Evolutionary conservation across 495 filamentous ascomycete species (phyloP), one percentile per base, ranked within the genome.

Genomic region (Annulohypoxylon nitens): DNA sequence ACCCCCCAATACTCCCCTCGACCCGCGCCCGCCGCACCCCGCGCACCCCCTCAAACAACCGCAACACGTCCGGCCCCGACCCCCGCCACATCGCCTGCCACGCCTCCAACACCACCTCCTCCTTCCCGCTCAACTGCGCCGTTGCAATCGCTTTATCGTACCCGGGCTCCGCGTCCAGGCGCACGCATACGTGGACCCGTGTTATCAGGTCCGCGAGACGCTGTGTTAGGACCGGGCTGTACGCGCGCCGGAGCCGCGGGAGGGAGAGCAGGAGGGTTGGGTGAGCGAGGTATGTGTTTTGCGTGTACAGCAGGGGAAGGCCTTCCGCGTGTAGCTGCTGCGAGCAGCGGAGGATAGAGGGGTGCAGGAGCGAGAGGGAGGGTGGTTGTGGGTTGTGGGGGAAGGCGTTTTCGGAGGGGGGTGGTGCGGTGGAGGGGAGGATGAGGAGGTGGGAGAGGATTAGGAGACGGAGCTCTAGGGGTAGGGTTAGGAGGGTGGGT

Each of bases 231-330:
- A 87, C 75, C 5, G 85, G 80, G 9, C 51, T 51, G 60, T 76
- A 71, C 53, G 58, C 66, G 12, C 37, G 55, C 58, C 80, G 78
- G 3, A 86, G 82, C 25, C 78, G 81, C 9, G 87, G 86, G 6
- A 83, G 76, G 6, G 73, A 48, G 20, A 85, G 78, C 0, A 89
- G 82, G 12, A 84, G 82, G 30, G 78, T 72, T 3, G 80, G 75
- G 80, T 90, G 84, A 0, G 88, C 86, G 39, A 83, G 62, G 81
- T 89, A 90, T 18, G 70, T 83, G 77, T 88, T 88, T 51, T 61
- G 64, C 33, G 73, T 61, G 81, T 88, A 89, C 43, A 88, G 83
- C 7, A 88, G 64, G 14, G 83, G 78, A 0, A 60, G 67, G 5
- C 83, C 82, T 76, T 88, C 86, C 58, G 60, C 30, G 78, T 86